A percentile compares a stretch with the other conserved stretches of the same genome.
Conservation (phyloP, 495 filamentous ascomycete genomes). For the Aspergillus avenaceus region DNA sequence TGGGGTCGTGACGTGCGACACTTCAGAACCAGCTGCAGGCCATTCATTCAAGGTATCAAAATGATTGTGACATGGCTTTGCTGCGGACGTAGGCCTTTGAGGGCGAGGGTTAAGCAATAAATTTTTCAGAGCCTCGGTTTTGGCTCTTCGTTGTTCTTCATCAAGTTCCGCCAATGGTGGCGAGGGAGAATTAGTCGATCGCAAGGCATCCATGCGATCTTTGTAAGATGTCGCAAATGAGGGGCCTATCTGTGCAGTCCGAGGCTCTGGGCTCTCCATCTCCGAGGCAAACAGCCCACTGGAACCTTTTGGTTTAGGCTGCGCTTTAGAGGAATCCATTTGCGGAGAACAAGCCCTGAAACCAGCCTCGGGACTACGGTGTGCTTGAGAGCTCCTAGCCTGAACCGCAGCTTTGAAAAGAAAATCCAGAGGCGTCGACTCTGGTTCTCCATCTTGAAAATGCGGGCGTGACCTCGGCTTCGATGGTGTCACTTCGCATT, state of each 20-base stretch:
- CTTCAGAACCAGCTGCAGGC: constrained; percentile 13
- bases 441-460: constrained; percentile 25
- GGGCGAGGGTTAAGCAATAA: constrained; percentile 44
- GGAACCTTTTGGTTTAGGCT: constrained; percentile 32
- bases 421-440: constrained; percentile 79
- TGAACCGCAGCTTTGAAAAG: constrained; percentile 83
- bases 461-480: constrained; percentile 31
- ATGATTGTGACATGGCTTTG: constrained; percentile 16
- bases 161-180: constrained; percentile 16
- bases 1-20: constrained; percentile 36
- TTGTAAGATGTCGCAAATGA: constrained; percentile 65
- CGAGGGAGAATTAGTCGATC: constrained; percentile 26
- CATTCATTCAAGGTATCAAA: constrained; percentile 9
- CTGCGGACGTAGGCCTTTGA: constrained; percentile 32
- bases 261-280: constrained; percentile 49
- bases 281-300: constrained; percentile 63
- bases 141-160: constrained; percentile 40
- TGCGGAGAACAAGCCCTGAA: constrained; percentile 32
- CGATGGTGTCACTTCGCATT: constrained; percentile 38
- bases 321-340: constrained; percentile 31
- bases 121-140: constrained; percentile 45
- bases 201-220: constrained; percentile 59
- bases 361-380: constrained; percentile 44
- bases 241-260: constrained; percentile 50
- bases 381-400: constrained; percentile 40